These are phyloP conservation scores for Scedosporium apiospermum DNA, from an alignment of 2,329 filamentous ascomycete genomes.

Conservation along the genomic window DNA sequence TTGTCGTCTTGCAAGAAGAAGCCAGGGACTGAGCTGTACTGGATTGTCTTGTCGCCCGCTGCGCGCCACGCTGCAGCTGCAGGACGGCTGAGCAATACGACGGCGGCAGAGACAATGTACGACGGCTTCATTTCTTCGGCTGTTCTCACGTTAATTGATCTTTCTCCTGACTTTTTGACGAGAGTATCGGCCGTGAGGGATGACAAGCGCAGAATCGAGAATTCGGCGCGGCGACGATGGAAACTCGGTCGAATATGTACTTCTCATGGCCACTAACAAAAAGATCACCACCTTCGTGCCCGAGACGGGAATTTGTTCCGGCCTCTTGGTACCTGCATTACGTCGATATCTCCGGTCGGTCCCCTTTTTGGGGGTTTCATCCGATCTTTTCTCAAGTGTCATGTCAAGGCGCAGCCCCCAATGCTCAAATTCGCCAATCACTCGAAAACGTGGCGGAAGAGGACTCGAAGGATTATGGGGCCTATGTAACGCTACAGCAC, in stretches of 20 bases:
- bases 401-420: no score
- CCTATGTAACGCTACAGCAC: no score
- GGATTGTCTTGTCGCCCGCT: slow-evolving; percentile 32
- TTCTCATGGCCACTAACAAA: background rate
- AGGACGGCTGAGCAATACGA: slow-evolving; percentile 18
- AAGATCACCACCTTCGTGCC: background rate
- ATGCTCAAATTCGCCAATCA: no score
- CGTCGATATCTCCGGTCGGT: background rate
- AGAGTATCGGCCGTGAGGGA: background rate
- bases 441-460: no score
- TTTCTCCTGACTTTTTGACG: background rate
- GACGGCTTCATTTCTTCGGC: slow-evolving; percentile 20
- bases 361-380: background rate
- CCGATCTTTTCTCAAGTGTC: background rate
- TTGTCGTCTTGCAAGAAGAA: slow-evolving; percentile 57
- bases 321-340: background rate
- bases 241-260: no score
- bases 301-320: background rate
- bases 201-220: background rate
- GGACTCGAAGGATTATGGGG: no score
- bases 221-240: no score
- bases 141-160: slow-evolving; percentile 15
- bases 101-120: slow-evolving; percentile 18
- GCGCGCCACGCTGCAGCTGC: slow-evolving; percentile 21
- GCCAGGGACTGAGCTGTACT: slow-evolving; percentile 50